Evolutionary conservation across 1,139 yeast species (phyloP).

Genomic region (Kodamaea arcana): DNA sequence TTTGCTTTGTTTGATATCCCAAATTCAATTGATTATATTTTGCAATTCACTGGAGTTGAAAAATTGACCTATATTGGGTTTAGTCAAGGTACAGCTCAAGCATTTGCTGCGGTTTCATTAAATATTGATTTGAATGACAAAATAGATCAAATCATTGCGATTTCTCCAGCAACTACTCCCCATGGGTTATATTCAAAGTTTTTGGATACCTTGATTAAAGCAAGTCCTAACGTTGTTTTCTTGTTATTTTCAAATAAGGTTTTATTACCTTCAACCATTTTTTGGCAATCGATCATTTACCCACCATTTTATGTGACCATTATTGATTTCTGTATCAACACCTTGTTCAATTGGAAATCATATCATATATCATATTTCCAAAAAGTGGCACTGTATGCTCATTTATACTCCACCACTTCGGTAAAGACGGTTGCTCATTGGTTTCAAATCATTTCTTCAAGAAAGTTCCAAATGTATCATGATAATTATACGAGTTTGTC

Average conservation of each 20-base stretch:
- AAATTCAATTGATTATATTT: slow-evolving; percentile 37
- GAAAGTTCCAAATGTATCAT: slow-evolving; percentile 83
- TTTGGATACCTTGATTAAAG: slow-evolving; percentile 70
- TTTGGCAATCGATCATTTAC: slow-evolving; percentile 80
- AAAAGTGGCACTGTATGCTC: slow-evolving; percentile 74
- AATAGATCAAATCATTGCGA: slow-evolving; percentile 69
- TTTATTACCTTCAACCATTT: slow-evolving; percentile 68
- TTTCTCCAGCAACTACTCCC: slow-evolving; percentile 95
- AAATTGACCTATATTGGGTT: slow-evolving; percentile 73
- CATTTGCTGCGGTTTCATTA: slow-evolving; percentile 75
- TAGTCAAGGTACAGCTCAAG: slow-evolving; percentile 90
- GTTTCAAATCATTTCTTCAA: slow-evolving; percentile 87
- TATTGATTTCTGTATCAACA: slow-evolving; percentile 64
- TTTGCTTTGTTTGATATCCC: slow-evolving; percentile 48
- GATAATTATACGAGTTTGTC: slow-evolving; percentile 42
- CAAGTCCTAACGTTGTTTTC: slow-evolving; percentile 74
- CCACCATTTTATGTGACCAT: slow-evolving; percentile 75
- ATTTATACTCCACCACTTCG: slow-evolving; percentile 83
- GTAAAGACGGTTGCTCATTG: slow-evolving; percentile 93
- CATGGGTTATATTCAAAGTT: slow-evolving; percentile 73
- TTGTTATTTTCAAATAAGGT: slow-evolving; percentile 71
- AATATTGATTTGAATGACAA: slow-evolving; percentile 65
- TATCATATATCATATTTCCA: slow-evolving; percentile 65
- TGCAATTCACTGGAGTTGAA: slow-evolving; percentile 19
- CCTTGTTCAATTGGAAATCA: slow-evolving; percentile 78